phyloP scores from a whole-genome alignment of 2,329 filamentous ascomycete species.

The Whalleya microplaca region DNA sequence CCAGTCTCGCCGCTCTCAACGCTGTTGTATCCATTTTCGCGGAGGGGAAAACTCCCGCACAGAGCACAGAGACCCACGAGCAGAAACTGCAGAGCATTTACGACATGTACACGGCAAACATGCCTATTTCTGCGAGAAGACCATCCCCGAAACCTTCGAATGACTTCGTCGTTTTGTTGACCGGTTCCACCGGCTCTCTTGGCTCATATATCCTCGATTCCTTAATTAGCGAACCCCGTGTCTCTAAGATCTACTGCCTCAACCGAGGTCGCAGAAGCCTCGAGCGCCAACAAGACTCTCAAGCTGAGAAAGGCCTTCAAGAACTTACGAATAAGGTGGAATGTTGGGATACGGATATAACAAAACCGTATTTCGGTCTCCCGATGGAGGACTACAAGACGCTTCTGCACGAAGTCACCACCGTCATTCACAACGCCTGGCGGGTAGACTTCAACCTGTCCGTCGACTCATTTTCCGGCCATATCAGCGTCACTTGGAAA shows the following conservation, averaged over 20 bases:
- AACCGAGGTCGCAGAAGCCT: slow-evolving; percentile 15
- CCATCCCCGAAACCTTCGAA: background rate
- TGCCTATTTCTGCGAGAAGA: slow-evolving; percentile 15
- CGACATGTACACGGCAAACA: slow-evolving; percentile 7
- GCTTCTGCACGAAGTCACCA: slow-evolving; percentile 13
- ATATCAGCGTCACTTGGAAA: slow-evolving; percentile 11
- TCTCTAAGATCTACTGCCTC: slow-evolving; percentile 26
- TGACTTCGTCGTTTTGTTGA: slow-evolving; percentile 22
- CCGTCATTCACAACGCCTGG: slow-evolving; percentile 27
- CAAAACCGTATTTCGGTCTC: slow-evolving; percentile 24
- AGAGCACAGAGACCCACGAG: background rate
- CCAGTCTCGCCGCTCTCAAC: slow-evolving; percentile 17
- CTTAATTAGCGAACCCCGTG: slow-evolving; percentile 6
- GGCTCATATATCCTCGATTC: slow-evolving; percentile 29
- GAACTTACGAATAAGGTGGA: slow-evolving; percentile 15
- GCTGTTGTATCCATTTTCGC: slow-evolving; percentile 7
- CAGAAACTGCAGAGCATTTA: slow-evolving; percentile 18
- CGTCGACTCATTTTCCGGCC: slow-evolving; percentile 17
- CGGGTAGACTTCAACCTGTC: slow-evolving; percentile 30
- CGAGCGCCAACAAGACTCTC: slow-evolving; percentile 10
- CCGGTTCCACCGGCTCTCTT: slow-evolving; percentile 29
- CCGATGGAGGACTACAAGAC: slow-evolving; percentile 5
- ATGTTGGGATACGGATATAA: slow-evolving; percentile 21
- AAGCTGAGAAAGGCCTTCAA: slow-evolving; percentile 11
- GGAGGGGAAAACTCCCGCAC: background rate